These are phyloP conservation scores for Pterocarpus macrocarpus DNA, from an alignment of 306 rosid species.

Conservation along the genomic window DNA sequence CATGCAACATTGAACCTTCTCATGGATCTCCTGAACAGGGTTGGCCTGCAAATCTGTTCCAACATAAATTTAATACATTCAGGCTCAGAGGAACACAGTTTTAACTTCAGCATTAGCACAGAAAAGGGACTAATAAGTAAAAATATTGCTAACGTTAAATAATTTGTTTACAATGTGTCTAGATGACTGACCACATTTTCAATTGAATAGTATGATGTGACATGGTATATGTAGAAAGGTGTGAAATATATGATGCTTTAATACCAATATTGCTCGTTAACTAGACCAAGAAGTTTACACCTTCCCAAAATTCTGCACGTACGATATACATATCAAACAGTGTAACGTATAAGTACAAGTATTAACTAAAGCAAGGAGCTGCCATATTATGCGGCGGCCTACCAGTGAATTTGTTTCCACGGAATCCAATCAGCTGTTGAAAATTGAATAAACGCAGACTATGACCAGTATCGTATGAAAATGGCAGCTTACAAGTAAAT, in stretches of 20 bases:
- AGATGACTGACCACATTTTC: no score
- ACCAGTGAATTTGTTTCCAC: neutral
- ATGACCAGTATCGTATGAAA: slow-evolving; percentile 24
- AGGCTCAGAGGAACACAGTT: neutral
- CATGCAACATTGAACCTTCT: slow-evolving; percentile 67
- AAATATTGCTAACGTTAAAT: no score
- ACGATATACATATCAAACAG: neutral
- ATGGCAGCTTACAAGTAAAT: slow-evolving; percentile 1
- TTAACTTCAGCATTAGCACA: neutral
- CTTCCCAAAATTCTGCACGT: neutral
- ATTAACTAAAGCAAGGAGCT: neutral
- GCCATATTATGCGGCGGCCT: slow-evolving; percentile 12
- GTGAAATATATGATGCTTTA: neutral
- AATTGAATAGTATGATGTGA: no score
- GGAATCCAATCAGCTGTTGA: slow-evolving; percentile 20
- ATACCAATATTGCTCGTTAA: neutral
- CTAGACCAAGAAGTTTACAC: neutral
- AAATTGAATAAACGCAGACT: slow-evolving; percentile 23
- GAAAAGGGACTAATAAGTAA: no score
- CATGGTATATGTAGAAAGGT: neutral
- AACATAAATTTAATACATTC: no score
- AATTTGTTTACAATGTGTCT: no score
- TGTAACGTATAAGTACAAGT: neutral
- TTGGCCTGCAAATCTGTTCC: slow-evolving; percentile 65
- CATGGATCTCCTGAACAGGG: slow-evolving; percentile 67